These are phyloP conservation scores for Urochloa ruziziensis DNA, from an alignment of 176 grass and related monocot species.

Conservation along the genomic window DNA sequence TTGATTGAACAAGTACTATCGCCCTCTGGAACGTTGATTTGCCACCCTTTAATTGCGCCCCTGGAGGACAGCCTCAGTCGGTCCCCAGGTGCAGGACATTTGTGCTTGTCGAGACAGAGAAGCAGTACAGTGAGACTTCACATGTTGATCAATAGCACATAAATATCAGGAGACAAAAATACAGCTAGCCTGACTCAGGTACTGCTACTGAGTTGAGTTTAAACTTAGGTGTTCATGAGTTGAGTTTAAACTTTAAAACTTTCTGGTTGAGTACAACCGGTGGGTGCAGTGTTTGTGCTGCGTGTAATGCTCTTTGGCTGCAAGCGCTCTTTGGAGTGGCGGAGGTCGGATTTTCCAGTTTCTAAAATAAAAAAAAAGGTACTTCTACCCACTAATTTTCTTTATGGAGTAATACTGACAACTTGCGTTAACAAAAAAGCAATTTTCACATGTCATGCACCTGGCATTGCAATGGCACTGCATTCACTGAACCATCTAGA, in stretches of 20 bases:
- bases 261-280: too few relatives aligned
- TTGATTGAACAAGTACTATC: background rate
- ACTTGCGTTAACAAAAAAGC: background rate
- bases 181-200: background rate
- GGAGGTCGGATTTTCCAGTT: too few relatives aligned
- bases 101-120: background rate
- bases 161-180: background rate
- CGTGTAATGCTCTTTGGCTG: too few relatives aligned
- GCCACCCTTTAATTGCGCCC: background rate
- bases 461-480: background rate
- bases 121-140: conserved; percentile 10
- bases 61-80: background rate
- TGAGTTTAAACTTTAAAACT: too few relatives aligned
- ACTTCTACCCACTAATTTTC: background rate
- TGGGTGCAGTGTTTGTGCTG: too few relatives aligned
- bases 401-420: background rate
- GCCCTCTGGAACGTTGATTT: background rate
- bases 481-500: background rate
- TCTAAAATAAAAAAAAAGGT: too few relatives aligned
- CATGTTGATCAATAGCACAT: conserved; percentile 2
- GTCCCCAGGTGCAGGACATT: background rate
- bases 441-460: background rate
- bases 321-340: too few relatives aligned
- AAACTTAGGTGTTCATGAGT: too few relatives aligned
- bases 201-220: too few relatives aligned